phyloP scores from a whole-genome alignment of 1,284 basidiomycete genomes.

The Puccinia horiana region DNA sequence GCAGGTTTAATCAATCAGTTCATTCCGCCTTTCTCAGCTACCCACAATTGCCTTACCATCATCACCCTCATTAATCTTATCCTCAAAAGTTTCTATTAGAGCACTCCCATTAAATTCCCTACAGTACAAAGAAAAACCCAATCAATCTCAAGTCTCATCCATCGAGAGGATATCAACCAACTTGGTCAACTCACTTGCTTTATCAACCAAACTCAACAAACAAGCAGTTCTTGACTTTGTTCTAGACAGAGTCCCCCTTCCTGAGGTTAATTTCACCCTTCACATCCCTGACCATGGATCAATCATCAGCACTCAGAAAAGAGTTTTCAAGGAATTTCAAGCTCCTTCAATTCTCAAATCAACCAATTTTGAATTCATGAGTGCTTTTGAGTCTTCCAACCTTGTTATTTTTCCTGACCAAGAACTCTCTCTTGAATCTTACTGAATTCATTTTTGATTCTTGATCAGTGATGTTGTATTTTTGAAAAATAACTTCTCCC shows the following conservation, averaged over 20 bases:
- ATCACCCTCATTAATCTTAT: no score
- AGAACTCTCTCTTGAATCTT: neutral
- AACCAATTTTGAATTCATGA: slow-evolving; percentile 90
- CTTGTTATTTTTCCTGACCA: neutral
- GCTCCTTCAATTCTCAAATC: slow-evolving; percentile 89
- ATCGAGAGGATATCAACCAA: slow-evolving; percentile 29
- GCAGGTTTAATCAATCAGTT: no score
- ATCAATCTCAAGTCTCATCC: neutral
- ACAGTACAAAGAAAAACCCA: no score
- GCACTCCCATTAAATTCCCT: no score
- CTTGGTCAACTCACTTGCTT: slow-evolving; percentile 10
- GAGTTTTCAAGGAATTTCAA: slow-evolving; percentile 88
- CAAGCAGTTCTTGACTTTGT: slow-evolving; percentile 50
- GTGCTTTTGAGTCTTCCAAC: slow-evolving; percentile 75
- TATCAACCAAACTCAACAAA: slow-evolving; percentile 47
- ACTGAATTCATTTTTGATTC: neutral
- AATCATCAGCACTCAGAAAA: slow-evolving; percentile 78
- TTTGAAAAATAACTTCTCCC: slow-evolving; percentile 98
- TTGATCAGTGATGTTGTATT: slow-evolving; percentile 76
- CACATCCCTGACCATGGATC: slow-evolving; percentile 71
- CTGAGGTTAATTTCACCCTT: slow-evolving; percentile 78
- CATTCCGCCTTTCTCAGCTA: no score
- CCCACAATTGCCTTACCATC: no score
- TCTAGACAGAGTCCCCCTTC: slow-evolving; percentile 63
- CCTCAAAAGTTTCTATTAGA: no score